Conservation (phyloP, 2,329 filamentous ascomycete species). For the Cyclaneusma minus region DNA sequence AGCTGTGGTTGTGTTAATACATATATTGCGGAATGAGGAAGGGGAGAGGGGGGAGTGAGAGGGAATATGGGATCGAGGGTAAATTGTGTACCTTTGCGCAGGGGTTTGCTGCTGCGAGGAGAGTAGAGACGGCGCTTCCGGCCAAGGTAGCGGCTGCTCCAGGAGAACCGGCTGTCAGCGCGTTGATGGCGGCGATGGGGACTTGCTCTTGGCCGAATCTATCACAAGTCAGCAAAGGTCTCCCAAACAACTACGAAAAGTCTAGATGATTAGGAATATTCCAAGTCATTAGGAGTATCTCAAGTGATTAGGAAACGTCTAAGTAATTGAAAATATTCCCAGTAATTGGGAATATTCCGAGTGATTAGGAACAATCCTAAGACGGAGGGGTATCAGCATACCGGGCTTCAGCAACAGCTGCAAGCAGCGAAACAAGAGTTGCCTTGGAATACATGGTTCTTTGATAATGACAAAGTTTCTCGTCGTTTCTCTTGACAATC, state of each 20-base stretch:
- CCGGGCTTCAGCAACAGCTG: conserved; percentile 16
- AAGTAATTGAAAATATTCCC: too few relatives aligned
- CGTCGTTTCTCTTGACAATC: too few relatives aligned
- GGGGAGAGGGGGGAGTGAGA: too few relatives aligned
- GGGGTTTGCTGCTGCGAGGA: conserved; percentile 49
- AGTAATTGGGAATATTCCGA: too few relatives aligned
- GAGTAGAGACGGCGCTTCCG: conserved; percentile 41
- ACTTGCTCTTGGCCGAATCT: conserved; percentile 49
- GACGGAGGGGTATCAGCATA: conserved; percentile 5
- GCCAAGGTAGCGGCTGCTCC: conserved; percentile 49
- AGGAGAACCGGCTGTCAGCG: conserved; percentile 34
- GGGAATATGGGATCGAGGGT: conserved; percentile 1
- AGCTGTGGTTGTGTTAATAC: conserved; percentile 26
- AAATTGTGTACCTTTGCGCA: conserved; percentile 38
- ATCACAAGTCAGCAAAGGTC: conserved; percentile 3
- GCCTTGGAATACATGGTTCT: conserved; percentile 13
- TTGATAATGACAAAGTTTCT: too few relatives aligned
- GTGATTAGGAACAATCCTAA: background rate
- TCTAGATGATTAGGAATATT: too few relatives aligned
- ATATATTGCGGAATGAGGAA: background rate
- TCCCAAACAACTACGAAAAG: too few relatives aligned
- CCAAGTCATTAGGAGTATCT: too few relatives aligned
- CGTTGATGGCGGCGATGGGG: conserved; percentile 36
- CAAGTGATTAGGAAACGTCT: too few relatives aligned
- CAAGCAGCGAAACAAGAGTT: conserved; percentile 10